Conservation (phyloP, 2,329 filamentous ascomycete genomes). For the Colletotrichum sp. region DNA sequence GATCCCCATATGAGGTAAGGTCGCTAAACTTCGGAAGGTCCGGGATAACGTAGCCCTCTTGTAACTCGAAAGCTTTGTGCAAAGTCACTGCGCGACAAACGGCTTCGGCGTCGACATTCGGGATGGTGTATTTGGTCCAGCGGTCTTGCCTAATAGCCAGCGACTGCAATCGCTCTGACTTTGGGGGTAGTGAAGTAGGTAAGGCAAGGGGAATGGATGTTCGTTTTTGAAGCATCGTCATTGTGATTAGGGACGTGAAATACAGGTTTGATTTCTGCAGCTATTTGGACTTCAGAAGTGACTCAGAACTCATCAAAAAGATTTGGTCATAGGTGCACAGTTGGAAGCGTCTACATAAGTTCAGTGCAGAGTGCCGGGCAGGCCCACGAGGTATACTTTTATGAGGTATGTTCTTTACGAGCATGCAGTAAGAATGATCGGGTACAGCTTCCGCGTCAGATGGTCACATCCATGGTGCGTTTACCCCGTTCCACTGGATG, state of each 20-base stretch:
- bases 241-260: neutral
- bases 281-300: too few relatives aligned
- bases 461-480: too few relatives aligned
- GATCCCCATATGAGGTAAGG: accelerated
- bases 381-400: too few relatives aligned
- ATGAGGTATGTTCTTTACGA: too few relatives aligned
- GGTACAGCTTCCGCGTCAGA: too few relatives aligned
- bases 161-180: neutral
- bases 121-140: neutral
- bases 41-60: neutral
- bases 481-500: too few relatives aligned
- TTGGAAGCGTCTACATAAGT: too few relatives aligned
- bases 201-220: neutral
- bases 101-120: accelerated
- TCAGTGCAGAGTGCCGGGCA: too few relatives aligned
- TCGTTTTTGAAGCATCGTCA: neutral
- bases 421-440: too few relatives aligned
- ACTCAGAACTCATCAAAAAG: too few relatives aligned
- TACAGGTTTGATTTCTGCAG: too few relatives aligned
- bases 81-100: neutral
- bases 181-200: neutral
- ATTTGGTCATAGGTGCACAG: too few relatives aligned
- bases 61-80: neutral
- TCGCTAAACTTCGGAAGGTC: neutral
- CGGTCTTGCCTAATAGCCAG: neutral